Base-by-base conservation (phyloP, 345 rosid genomes). In the Lumnitzera racemosa region DNA sequence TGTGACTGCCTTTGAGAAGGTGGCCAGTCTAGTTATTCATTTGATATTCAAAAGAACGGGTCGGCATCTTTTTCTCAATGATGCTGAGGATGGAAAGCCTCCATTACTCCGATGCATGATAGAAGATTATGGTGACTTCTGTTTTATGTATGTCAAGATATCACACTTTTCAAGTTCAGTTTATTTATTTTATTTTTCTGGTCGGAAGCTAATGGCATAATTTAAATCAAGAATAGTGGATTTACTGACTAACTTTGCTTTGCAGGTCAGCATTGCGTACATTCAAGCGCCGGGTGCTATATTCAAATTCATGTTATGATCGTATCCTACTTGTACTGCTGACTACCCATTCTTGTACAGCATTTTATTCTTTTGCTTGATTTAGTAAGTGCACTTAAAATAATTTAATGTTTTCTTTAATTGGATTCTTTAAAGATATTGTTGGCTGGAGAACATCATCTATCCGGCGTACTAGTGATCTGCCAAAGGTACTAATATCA, bases 361-460 rank as follows among this genome's bases (percentile, higher is more conserved):
- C 11, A 36, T 4, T 36, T 36, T 36, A 6, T 36, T 36, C 43
- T 36, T 5, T 36, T 9, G 43, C 43, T 36, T 36, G 11, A 36
- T 5, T 36, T 36, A 36, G 43, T 36, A 5, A 36, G 1, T 5
- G 43, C 43, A 36, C 43, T 5, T 1, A 9, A 36, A 36, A 36
- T 14, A 47, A 14, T 56, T 16, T 2, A 41, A n/a, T 16, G 48
- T 6, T 57, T 15, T 24, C 2, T 14, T 46, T 24, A 57, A 16
- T 41, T 43, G 11, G 11, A 36, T 36, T 4, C 55, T 47, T 51
- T 67, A 58, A 58, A 94, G 99, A 88, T 78, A 80, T 90, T 20
- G 99, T 94, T 59, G 99, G 99, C 41, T 94, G 96, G 99, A 90
- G 90, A 78, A 94, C 99, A 7, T 84, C 99, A 46, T 94, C 96